Conservation (phyloP, 345 rosid species). For the Atalantia buxifolia region DNA sequence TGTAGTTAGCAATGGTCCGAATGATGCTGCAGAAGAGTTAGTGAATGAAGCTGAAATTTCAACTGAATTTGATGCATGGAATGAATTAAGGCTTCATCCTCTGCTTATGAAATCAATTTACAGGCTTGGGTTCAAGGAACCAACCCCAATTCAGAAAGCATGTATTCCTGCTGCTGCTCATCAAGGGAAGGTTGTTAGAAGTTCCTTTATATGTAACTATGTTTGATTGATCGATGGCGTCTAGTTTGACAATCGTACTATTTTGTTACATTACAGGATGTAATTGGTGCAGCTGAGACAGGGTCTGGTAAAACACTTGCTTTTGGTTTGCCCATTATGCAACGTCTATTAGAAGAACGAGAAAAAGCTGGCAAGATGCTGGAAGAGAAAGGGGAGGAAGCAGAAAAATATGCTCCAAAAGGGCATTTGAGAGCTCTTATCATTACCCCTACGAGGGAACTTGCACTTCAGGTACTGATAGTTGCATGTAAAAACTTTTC, state of each 20-base stretch:
- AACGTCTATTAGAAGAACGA: conserved; percentile 82
- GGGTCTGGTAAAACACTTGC: conserved; percentile 99
- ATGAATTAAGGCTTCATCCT: conserved; percentile 82
- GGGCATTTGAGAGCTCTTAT: conserved; percentile 84
- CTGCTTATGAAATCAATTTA: conserved; percentile 66
- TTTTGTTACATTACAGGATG: conserved; percentile 55
- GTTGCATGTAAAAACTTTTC: background rate
- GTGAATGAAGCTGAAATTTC: conserved; percentile 46
- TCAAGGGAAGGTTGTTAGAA: conserved; percentile 80
- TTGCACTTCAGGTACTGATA: conserved; percentile 76
- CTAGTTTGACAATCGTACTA: background rate
- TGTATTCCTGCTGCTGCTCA: conserved; percentile 89
- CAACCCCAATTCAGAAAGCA: conserved; percentile 87
- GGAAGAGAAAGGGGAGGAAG: conserved; percentile 57
- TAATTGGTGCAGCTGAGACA: conserved; percentile 95
- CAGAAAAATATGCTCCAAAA: conserved; percentile 58
- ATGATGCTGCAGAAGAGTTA: conserved; percentile 38
- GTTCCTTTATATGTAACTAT: background rate
- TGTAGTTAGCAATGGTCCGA: conserved; percentile 34
- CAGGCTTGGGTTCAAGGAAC: conserved; percentile 82
- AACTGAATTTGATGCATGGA: conserved; percentile 67
- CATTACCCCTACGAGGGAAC: conserved; percentile 95
- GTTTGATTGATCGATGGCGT: background rate
- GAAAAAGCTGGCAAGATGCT: conserved; percentile 54
- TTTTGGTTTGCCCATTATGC: conserved; percentile 93